These are phyloP conservation scores for Amniculicola lignicola DNA, from an alignment of 495 filamentous ascomycete species.

Conservation along the genomic window DNA sequence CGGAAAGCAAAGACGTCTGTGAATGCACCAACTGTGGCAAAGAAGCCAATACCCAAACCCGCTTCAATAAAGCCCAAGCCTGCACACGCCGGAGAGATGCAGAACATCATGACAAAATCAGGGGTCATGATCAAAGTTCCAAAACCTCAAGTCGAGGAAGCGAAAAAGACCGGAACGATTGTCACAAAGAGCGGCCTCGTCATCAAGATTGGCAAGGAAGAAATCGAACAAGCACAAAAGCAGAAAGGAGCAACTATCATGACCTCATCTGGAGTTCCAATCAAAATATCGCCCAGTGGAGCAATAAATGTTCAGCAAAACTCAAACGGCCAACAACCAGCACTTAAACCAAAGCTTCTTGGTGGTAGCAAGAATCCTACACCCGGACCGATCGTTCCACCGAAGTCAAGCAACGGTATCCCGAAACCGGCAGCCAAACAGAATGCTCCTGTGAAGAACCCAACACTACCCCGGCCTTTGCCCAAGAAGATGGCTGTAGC, in stretches of 20 bases:
- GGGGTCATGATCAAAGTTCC: conserved; percentile 31
- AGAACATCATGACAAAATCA: conserved; percentile 25
- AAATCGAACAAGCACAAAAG: conserved; percentile 28
- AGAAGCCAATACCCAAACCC: conserved; percentile 5
- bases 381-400: background rate
- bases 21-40: conserved; percentile 2
- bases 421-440: background rate
- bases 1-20: conserved; percentile 21
- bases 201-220: conserved; percentile 19
- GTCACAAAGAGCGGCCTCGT: conserved; percentile 24
- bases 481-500: conserved; percentile 3
- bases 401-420: background rate
- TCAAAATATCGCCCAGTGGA: conserved; percentile 23
- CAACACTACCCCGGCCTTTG: background rate
- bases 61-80: conserved; percentile 14
- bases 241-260: conserved; percentile 25
- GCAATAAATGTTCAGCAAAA: conserved; percentile 17
- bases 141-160: conserved; percentile 28
- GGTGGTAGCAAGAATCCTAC: background rate
- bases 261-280: conserved; percentile 23
- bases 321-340: background rate
- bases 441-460: background rate
- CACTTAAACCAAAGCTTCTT: background rate
- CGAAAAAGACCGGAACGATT: conserved; percentile 25
- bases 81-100: conserved; percentile 7